phyloP scores from a whole-genome alignment of 805 yeast species.

The Lipomyces starkeyi region DNA sequence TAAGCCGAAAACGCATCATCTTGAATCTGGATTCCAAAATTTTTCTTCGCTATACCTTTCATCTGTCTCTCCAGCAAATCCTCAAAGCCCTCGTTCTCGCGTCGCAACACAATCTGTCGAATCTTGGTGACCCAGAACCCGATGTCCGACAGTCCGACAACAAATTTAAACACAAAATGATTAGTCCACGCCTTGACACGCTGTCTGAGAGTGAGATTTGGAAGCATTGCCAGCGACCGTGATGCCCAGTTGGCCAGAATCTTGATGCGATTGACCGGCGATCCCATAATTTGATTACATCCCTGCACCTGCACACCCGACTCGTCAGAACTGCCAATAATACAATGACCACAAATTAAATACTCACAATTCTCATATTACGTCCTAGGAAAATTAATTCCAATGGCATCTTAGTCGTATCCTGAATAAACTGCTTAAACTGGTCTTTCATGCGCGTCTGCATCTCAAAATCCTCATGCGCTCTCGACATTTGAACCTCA shows the following conservation, averaged over 20 bases:
- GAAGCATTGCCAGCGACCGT: constrained; percentile 24
- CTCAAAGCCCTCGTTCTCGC: constrained; percentile 50
- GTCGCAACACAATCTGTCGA: constrained; percentile 46
- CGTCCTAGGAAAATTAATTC: constrained; percentile 69
- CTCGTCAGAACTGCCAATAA: not conserved
- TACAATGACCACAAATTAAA: not conserved
- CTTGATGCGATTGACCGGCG: constrained; percentile 77
- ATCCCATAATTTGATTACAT: constrained; percentile 65
- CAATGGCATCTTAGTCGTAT: constrained; percentile 69
- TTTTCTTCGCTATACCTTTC: constrained; percentile 35
- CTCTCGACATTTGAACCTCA: not conserved
- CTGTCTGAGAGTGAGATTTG: constrained; percentile 4
- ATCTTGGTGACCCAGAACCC: constrained; percentile 48
- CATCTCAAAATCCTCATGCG: constrained; percentile 48
- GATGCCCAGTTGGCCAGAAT: constrained; percentile 64
- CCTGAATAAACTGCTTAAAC: constrained; percentile 62
- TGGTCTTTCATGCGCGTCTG: constrained; percentile 54
- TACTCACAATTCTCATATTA: constrained; percentile 67
- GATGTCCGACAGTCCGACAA: constrained; percentile 30
- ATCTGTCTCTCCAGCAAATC: constrained; percentile 52
- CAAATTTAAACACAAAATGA: constrained; percentile 20
- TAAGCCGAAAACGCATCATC: constrained; percentile 18
- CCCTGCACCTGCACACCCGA: constrained; percentile 51
- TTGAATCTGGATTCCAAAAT: constrained; percentile 27
- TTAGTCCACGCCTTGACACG: constrained; percentile 21